A percentile compares a stretch with the other conserved stretches of the same genome.
Conservation (phyloP, 2,329 filamentous ascomycete genomes). For the Aspergillus aculeatus region DNA sequence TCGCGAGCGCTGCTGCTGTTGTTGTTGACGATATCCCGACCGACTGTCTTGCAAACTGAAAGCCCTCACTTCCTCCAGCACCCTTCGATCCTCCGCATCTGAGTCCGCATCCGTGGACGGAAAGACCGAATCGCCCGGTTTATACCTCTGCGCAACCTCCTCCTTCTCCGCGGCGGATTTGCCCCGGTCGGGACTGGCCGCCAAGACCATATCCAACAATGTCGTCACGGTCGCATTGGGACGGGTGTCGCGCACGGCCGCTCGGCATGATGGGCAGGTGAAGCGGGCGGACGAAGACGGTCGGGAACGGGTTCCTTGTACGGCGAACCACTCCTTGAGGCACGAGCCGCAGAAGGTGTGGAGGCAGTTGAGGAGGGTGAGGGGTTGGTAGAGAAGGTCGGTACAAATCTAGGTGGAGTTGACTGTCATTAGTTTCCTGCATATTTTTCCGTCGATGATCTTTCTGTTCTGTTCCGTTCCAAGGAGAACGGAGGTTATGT, state of each 20-base stretch:
- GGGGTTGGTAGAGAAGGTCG: conserved; percentile 85
- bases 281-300: conserved; percentile 58
- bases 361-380: conserved; percentile 88
- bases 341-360: conserved; percentile 97
- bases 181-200: conserved; percentile 72
- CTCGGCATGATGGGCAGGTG: conserved; percentile 91
- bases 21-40: conserved; percentile 8
- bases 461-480: neutral
- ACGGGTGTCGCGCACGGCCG: conserved; percentile 77
- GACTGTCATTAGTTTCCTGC: too few species aligned
- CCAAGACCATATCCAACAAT: conserved; percentile 81
- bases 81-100: conserved; percentile 64
- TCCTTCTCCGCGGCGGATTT: conserved; percentile 71
- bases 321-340: conserved; percentile 92
- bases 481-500: neutral
- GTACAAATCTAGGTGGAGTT: conserved; percentile 75
- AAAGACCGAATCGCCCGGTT: conserved; percentile 76
- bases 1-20: conserved; percentile 18
- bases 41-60: conserved; percentile 62
- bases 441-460: neutral
- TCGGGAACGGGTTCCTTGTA: conserved; percentile 62
- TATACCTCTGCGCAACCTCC: conserved; percentile 74
- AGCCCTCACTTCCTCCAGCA: conserved; percentile 70
- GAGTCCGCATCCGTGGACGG: conserved; percentile 51
- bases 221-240: conserved; percentile 90